Percentiles rank a stretch among this genome's conserved stretches.
Evolutionary conservation across 2,329 filamentous ascomycete genomes (phyloP).

Genomic region (Aspergillus costaricaensis): DNA sequence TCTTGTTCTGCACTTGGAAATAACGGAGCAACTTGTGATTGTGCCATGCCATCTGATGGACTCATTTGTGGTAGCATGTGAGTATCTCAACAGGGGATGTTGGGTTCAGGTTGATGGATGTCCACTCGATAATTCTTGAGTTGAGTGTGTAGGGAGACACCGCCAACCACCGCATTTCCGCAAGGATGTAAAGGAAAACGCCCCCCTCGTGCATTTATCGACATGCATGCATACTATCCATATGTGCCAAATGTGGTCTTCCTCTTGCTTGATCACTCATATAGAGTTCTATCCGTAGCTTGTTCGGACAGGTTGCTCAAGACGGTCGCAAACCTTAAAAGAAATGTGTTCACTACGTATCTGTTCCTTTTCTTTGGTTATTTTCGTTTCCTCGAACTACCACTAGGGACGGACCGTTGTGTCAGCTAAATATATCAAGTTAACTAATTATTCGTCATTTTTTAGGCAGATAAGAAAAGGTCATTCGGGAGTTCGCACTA

Average conservation of each 20-base stretch:
- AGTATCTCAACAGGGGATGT: slow-evolving; percentile 5
- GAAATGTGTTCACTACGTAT: not conserved
- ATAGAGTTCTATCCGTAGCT: not conserved
- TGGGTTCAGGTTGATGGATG: not conserved
- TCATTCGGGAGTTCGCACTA: too few relatives aligned
- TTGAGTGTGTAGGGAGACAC: not conserved
- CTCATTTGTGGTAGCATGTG: slow-evolving; percentile 8
- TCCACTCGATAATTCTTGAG: not conserved
- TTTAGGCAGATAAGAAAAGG: too few relatives aligned
- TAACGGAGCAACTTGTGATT: slow-evolving; percentile 8
- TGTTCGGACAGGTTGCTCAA: not conserved
- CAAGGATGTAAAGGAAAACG: not conserved
- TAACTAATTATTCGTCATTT: too few relatives aligned
- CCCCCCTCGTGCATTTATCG: not conserved
- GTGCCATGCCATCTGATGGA: slow-evolving; percentile 12
- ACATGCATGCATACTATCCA: too few relatives aligned
- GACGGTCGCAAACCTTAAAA: not conserved
- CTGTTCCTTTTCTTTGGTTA: not conserved
- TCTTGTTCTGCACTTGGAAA: not conserved
- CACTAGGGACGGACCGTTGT: not conserved
- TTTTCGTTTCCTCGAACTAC: too few relatives aligned
- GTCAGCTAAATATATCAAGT: slow-evolving; percentile 1
- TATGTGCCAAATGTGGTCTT: not conserved
- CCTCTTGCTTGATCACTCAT: not conserved
- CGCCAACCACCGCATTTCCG: not conserved